Evolutionary conservation across 192 early-diverging fungal species (phyloP).

Genomic region (Backusella luteola): DNA sequence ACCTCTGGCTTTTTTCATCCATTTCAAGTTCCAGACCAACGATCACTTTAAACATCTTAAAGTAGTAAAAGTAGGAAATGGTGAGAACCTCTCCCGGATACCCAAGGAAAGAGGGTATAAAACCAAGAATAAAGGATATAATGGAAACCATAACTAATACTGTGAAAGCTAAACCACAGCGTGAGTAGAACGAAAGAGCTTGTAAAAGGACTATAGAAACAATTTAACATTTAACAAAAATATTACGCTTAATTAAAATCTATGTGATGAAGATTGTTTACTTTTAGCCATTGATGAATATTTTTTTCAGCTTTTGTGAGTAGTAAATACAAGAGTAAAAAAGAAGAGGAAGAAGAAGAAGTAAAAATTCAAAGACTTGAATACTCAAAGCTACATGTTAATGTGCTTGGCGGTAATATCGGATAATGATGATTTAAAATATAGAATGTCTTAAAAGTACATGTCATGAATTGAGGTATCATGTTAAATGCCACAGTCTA

Average conservation of each 20-base stretch:
- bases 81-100: background rate
- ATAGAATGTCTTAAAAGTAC: too few species aligned
- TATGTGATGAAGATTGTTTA: background rate
- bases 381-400: background rate
- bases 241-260: background rate
- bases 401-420: background rate
- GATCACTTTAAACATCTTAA: background rate
- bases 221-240: background rate
- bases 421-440: too few species aligned
- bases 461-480: background rate
- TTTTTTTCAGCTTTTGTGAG: too few species aligned
- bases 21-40: background rate
- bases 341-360: too few species aligned
- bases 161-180: background rate
- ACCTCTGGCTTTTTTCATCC: background rate
- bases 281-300: background rate
- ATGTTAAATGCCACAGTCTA: background rate
- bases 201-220: background rate
- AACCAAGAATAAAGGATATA: background rate
- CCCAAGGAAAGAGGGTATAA: background rate
- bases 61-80: background rate
- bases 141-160: background rate
- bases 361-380: background rate
- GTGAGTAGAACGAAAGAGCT: background rate
- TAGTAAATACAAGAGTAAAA: too few species aligned